Base-by-base conservation (phyloP, 345 rosid genomes). In the Hevea brasiliensis region DNA sequence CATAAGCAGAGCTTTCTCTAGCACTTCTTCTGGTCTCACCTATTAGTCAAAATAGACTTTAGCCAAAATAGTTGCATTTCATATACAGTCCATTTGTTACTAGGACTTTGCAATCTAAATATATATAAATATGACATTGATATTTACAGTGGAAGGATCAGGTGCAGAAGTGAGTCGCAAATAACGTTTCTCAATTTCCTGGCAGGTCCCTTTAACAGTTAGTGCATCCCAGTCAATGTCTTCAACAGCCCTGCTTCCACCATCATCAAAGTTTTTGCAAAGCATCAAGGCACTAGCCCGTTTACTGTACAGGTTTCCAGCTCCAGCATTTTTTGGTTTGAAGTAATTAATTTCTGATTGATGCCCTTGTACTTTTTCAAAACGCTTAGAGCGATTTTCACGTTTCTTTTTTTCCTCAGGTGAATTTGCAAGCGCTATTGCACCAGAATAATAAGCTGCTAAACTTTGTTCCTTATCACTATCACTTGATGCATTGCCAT, bases 161-260 rank as follows among this genome's bases (percentile, higher is more conserved):
- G 98, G 99, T 51, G 97, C 98, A 76, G 97, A 96, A 79, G 99
- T 96, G 69, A 96, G 98, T 45, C 98, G 99, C 85, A 96, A 80
- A 87, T 91, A 96, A 64, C 92, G 97, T 83, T 93, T 96, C 84
- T 91, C 99, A 68, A 96, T 89, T 78, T 93, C 97, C 76, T 91
- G 97, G 83, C 98, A 86, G 65, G 97, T 90, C 72, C 99, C 99
- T 81, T 87, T 91, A 63, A 96, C 94, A 74, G 98, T 96, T 18
- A 91, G 81, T 47, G 99, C 90, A 86, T 96, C 95, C 98, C 99
- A 96, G 66, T 93, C 98, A 73, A 96, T 91, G 85, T 96, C 99
- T 88, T 96, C 99, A 76, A 96, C 99, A 65, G 99, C 96, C 76
- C 85, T 82, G 85, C 86, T 85, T 81, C 87, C 92, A 81, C 87